Evolutionary conservation across 345 rosid species (phyloP).

Genomic region (Linum usitatissimum): DNA sequence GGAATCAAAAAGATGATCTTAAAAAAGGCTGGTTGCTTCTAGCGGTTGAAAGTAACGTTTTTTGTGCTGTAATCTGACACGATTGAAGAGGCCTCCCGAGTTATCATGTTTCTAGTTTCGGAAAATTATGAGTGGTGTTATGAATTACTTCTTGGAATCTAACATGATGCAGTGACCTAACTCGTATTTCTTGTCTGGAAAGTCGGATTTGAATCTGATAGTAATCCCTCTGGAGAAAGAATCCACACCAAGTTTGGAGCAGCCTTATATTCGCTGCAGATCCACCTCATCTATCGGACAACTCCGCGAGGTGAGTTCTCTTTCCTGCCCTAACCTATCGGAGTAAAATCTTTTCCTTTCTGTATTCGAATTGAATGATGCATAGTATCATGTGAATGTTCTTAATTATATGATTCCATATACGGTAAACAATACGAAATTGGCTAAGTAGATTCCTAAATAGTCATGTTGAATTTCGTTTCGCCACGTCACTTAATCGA

Average conservation of each 20-base stretch:
- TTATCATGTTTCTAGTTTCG: background rate
- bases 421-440: too few species aligned
- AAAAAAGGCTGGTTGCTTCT: background rate
- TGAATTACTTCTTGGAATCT: conserved; percentile 4
- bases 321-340: background rate
- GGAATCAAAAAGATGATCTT: background rate
- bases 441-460: too few species aligned
- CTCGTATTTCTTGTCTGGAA: conserved; percentile 14
- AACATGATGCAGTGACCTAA: conserved; percentile 1
- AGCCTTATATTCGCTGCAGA: conserved; percentile 22
- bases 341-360: background rate
- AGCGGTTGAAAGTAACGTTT: too few species aligned
- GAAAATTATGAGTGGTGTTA: background rate
- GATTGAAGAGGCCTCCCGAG: background rate
- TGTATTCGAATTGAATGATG: background rate
- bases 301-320: conserved; percentile 16
- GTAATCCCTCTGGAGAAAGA: conserved; percentile 14
- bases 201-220: conserved; percentile 22
- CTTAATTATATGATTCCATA: too few species aligned
- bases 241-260: conserved; percentile 15
- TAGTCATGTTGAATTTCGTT: too few species aligned
- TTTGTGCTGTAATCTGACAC: background rate
- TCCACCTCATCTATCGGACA: conserved; percentile 20
- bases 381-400: background rate
- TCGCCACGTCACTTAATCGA: too few species aligned